Evolutionary conservation across 2,329 filamentous ascomycete species (phyloP).

Genomic region (Fusarium chaquense): DNA sequence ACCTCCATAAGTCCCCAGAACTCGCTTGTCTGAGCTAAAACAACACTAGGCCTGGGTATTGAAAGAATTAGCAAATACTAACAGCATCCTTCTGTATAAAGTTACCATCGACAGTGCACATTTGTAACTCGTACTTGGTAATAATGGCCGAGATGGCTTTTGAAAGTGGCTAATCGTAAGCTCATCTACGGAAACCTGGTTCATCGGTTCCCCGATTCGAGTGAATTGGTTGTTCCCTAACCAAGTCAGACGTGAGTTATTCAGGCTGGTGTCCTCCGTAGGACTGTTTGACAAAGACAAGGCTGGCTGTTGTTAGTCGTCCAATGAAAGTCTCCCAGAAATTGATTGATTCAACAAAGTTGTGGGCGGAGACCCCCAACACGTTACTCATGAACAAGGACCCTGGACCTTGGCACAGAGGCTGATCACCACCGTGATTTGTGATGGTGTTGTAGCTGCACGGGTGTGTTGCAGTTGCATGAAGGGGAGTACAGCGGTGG

Average conservation of each 20-base stretch:
- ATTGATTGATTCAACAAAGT: slow-evolving; percentile 29
- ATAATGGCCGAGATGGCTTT: not conserved
- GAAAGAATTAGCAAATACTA: slow-evolving; percentile 19
- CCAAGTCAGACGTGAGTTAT: slow-evolving; percentile 12
- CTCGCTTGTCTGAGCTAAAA: slow-evolving; percentile 31
- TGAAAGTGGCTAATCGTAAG: not conserved
- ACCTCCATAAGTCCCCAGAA: slow-evolving; percentile 42
- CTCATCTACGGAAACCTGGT: not conserved
- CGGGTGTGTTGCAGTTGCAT: slow-evolving; percentile 17
- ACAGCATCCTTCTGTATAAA: slow-evolving; percentile 1
- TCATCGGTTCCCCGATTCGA: slow-evolving; percentile 1
- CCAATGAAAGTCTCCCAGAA: slow-evolving; percentile 15
- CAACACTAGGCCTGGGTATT: not conserved
- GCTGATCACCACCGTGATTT: slow-evolving; percentile 38
- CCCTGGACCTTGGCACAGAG: slow-evolving; percentile 40
- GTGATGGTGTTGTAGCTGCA: slow-evolving; percentile 33
- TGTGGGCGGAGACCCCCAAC: slow-evolving; percentile 29
- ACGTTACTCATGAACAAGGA: slow-evolving; percentile 25
- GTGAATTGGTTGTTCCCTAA: not conserved
- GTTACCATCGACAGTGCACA: not conserved
- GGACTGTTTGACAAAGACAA: slow-evolving; percentile 12
- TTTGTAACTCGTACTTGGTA: slow-evolving; percentile 17
- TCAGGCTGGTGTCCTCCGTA: slow-evolving; percentile 3
- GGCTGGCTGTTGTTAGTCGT: not conserved
- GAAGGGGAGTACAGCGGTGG: slow-evolving; percentile 17